Percentiles rank a stretch among this genome's conserved stretches.
phyloP scores from a whole-genome alignment of 2,329 filamentous ascomycete species.

The Seiridium cupressi region DNA sequence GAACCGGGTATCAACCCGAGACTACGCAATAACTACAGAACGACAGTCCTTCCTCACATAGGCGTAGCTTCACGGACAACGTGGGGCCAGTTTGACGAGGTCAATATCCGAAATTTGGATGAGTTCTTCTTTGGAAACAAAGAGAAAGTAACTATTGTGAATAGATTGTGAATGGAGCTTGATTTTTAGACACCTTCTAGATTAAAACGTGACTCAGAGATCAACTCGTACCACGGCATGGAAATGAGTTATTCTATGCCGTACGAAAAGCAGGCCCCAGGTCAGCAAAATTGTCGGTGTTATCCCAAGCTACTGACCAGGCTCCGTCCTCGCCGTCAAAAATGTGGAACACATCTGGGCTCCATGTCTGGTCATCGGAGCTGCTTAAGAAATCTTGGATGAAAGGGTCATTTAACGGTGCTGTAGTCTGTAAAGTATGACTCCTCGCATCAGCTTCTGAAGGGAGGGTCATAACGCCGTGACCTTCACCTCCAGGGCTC shows the following conservation, averaged over 20 bases:
- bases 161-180: not conserved
- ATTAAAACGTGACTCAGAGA: too few species aligned
- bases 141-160: constrained; percentile 10
- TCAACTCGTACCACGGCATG: too few species aligned
- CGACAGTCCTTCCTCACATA: constrained; percentile 28
- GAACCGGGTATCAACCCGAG: not conserved
- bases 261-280: too few species aligned
- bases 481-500: not conserved
- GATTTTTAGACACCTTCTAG: too few species aligned
- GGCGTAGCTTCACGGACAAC: constrained; percentile 25
- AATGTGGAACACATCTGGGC: constrained; percentile 6
- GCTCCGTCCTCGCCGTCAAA: constrained; percentile 9
- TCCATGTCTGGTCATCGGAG: constrained; percentile 8
- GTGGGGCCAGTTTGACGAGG: constrained; percentile 25
- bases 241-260: too few species aligned
- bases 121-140: constrained; percentile 19
- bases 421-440: not conserved
- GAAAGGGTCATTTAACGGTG: constrained; percentile 12
- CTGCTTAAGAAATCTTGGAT: constrained; percentile 12
- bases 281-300: constrained; percentile 2
- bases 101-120: constrained; percentile 20
- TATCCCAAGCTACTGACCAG: constrained; percentile 11
- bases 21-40: constrained; percentile 22
- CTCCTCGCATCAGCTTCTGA: not conserved
- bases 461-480: not conserved